Evolutionary conservation across 257 asterid genomes (phyloP), one percentile per base, ranked within the genome.

Genomic region (Lithospermum erythrorhizon): DNA sequence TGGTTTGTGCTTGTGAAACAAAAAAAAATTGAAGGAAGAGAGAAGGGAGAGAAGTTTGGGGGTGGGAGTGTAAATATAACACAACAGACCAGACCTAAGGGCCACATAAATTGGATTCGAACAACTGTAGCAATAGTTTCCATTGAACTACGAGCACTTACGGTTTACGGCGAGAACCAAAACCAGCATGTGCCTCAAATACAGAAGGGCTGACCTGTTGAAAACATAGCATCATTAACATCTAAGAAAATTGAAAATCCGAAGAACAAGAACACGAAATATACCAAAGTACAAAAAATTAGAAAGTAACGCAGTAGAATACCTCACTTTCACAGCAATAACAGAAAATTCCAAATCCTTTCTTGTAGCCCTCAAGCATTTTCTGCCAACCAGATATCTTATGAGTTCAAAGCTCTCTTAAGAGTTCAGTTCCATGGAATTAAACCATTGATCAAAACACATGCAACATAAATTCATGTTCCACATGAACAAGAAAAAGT

Each of bases 161-260:
- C 98, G 97, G 98, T 76, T 89, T 93, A 61, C 95, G 82, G 21
- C 95, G 94, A 19, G 97, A 78, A 71, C 87, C 78, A 67, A 70
- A 83, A 63, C 96, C 98, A 61, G 98, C 98, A 89, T 89, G 98
- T 52, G 81, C 81, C 83, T 93, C 98, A 76, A 93, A 93, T 68
- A 70, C 79, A 8, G 98, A 93, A 24, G 98, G 90, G 68, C 97
- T 93, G 69, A 93, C 94, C 97, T 93, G 81, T 76, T 55, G 63
- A 23, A 61, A 71, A 47, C 65, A 56, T 24, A 59, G 63, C 55
- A 70, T 25, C 21, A 58, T 59, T 64, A 83, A 62, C 67, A 72
- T 55, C 66, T 65, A 19, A 62, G 9, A 60, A 5, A 62, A 53
- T 14, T 13, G 24, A 2, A 20, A 10, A 6, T 23, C 4, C 9